Conservation (phyloP, 805 yeast genomes). For the Saccharomycopsis sp. region DNA sequence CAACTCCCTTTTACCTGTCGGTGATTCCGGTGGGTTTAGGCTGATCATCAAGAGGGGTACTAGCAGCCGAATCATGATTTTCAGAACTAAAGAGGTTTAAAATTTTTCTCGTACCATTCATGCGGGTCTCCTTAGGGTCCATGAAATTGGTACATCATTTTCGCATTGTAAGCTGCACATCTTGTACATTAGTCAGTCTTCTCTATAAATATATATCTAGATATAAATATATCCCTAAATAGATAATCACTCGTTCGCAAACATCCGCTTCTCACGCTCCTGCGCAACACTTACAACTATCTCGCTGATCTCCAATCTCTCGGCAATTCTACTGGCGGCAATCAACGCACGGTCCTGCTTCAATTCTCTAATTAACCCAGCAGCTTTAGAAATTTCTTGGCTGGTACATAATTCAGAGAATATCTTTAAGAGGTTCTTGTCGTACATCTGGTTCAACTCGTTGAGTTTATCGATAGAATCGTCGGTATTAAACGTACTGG, state of each 20-base stretch:
- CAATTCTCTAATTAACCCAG: conserved; percentile 60
- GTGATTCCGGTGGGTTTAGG: no score
- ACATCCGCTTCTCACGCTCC: conserved; percentile 45
- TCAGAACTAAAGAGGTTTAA: no score
- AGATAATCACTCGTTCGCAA: conserved; percentile 2
- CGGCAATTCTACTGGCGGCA: conserved; percentile 83
- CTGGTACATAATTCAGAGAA: conserved; percentile 71
- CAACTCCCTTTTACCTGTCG: not conserved
- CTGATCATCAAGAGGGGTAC: no score
- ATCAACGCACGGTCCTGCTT: conserved; percentile 71
- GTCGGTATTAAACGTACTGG: conserved; percentile 36
- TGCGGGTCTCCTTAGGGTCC: no score
- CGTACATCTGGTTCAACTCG: conserved; percentile 53
- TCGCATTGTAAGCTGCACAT: no score
- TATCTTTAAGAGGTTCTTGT: conserved; percentile 69
- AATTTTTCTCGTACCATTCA: not conserved
- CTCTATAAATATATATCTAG: no score
- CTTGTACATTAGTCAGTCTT: no score
- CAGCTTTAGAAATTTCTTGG: conserved; percentile 56
- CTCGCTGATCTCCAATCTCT: conserved; percentile 51
- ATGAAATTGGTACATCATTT: no score
- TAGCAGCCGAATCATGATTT: no score
- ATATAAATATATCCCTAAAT: no score
- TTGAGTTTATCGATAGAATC: conserved; percentile 45
- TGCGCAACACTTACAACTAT: conserved; percentile 50